Base-by-base conservation (phyloP, 768 basidiomycete species). In the Boletus rubroflammeus region DNA sequence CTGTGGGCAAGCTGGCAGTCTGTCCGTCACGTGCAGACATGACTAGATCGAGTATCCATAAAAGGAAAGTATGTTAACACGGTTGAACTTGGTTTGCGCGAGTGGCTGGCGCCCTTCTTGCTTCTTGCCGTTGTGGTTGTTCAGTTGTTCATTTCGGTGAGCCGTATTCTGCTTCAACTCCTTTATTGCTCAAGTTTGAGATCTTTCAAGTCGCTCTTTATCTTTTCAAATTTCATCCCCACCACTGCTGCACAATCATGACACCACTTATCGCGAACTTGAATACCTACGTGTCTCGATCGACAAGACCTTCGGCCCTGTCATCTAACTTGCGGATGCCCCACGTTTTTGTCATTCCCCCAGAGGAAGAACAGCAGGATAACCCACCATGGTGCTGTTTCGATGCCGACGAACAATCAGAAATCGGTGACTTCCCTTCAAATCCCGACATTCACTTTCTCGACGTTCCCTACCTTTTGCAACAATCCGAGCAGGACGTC, bases 371-470 rank as follows among this genome's bases (percentile, higher is more conserved):
- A 45, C 70, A 71, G 19, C 64, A 51, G 54, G 63, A 76, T 19
- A 71, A 68, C n/a, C 78, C 78, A 6, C 71, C 80, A 21, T 83
- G 78, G 76, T 81, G 81, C 59, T 82, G 72, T 65, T 84, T 83
- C 63, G 75, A 83, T 62, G 81, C 83, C 23, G 73, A 73, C 47
- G 56, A 69, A 50, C 65, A 50, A 21, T 62, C 64, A 34, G 68
- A 66, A 50, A 53, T 57, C 29, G 26, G 35, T 11, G 52, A 54
- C 56, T 52, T 55, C 39, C 42, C 62, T 29, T 65, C 59, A 19
- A 29, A 47, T 52, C 60, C 54, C 23, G 67, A 76, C 66, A 58
- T 70, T 56, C 64, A 63, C 39, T 71, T 71, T 19, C 62, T 71
- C 52, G 69, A 76, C 58, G 60, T 61, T 49, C 69, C 75, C 39